Evolutionary conservation across 176 grass and related monocot species (phyloP).

Genomic region (Tuctoria greenei): DNA sequence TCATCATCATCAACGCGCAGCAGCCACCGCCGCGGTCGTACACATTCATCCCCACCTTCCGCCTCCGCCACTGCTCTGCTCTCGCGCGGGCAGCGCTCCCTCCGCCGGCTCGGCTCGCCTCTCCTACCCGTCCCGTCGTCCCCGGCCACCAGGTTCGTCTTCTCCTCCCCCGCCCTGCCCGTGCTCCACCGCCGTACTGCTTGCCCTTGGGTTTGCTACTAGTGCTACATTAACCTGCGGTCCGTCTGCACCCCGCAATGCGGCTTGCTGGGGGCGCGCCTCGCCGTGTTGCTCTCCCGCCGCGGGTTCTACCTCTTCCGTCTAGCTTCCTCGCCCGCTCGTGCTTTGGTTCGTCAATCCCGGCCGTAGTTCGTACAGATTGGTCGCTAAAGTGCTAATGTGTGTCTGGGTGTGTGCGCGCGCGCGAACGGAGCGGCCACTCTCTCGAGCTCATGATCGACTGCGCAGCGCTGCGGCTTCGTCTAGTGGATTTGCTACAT

Average conservation of each 20-base stretch:
- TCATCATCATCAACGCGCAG: background rate
- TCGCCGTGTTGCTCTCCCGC: too few relatives aligned
- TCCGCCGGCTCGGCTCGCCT: background rate
- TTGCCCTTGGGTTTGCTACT: background rate
- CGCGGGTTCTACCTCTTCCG: too few relatives aligned
- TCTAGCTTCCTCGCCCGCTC: background rate
- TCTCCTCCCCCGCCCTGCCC: background rate
- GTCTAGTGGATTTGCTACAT: background rate
- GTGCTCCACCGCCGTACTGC: too few relatives aligned
- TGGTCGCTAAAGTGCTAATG: too few relatives aligned
- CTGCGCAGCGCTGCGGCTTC: background rate
- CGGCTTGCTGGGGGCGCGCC: background rate
- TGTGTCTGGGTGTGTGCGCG: too few relatives aligned
- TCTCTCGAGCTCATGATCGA: background rate
- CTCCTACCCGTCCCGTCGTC: background rate
- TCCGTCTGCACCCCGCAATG: background rate
- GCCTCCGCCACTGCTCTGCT: background rate
- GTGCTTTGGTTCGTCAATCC: too few relatives aligned
- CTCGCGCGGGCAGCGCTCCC: background rate
- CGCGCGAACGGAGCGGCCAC: too few relatives aligned
- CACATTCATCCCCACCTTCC: too few relatives aligned
- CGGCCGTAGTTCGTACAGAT: too few relatives aligned
- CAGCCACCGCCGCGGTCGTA: background rate
- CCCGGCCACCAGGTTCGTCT: background rate
- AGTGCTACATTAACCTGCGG: background rate